Evolutionary conservation across 1,284 basidiomycete genomes (phyloP).

Genomic region (Apiotrichum porosum): DNA sequence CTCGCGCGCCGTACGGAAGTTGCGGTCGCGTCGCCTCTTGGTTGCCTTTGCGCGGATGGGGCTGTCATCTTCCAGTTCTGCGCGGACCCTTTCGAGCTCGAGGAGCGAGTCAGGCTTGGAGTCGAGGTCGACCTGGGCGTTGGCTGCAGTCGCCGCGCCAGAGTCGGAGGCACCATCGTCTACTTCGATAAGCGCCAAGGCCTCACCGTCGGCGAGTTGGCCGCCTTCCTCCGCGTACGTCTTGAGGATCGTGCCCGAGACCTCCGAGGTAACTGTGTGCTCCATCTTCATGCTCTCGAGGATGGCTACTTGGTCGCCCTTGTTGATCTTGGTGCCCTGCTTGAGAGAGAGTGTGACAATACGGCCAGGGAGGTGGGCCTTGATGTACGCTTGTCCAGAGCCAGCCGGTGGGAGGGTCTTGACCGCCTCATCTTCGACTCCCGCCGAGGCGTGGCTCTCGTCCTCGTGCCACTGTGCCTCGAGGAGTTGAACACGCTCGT

Average conservation of each 20-base stretch:
- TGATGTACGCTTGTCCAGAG: conserved; percentile 13
- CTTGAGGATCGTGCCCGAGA: conserved; percentile 8
- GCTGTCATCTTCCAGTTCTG: conserved; percentile 10
- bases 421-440: not conserved
- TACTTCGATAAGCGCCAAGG: conserved; percentile 5
- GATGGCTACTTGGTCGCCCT: conserved; percentile 12
- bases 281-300: conserved; percentile 23
- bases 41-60: conserved; percentile 12
- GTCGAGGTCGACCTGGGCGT: conserved; percentile 11
- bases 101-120: conserved; percentile 8
- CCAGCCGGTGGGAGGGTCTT: conserved; percentile 9
- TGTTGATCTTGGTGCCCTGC: conserved; percentile 4
- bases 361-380: conserved; percentile 16
- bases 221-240: conserved; percentile 7
- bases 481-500: conserved; percentile 3
- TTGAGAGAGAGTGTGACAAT: conserved; percentile 8
- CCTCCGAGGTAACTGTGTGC: conserved; percentile 12
- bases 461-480: conserved; percentile 10
- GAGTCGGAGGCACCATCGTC: not conserved
- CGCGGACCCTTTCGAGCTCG: conserved; percentile 16
- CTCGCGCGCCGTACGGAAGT: conserved; percentile 16
- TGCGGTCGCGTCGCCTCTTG: conserved; percentile 4
- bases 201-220: conserved; percentile 15
- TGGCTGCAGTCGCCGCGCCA: not conserved
- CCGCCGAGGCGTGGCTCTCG: not conserved